Evolutionary conservation across 1,284 basidiomycete species (phyloP).

Genomic region (Waitea zeae): DNA sequence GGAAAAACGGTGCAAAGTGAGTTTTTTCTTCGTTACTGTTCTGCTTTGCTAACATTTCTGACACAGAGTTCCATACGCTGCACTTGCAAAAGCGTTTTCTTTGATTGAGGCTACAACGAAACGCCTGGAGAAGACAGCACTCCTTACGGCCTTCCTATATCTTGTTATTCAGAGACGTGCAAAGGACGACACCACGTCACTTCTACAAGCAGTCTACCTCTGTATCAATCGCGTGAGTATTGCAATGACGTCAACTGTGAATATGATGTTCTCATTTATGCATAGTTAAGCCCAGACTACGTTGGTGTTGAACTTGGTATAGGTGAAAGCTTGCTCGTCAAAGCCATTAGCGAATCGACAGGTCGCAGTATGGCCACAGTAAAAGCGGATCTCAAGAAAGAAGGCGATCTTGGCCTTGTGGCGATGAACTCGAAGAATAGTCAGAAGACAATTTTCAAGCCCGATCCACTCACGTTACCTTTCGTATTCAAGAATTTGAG

Average conservation of each 20-base stretch:
- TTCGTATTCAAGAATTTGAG: constrained; percentile 76
- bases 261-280: constrained; percentile 1
- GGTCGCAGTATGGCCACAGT: constrained; percentile 72
- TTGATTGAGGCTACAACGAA: constrained; percentile 94
- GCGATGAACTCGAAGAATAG: constrained; percentile 89
- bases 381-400: constrained; percentile 85
- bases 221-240: constrained; percentile 84
- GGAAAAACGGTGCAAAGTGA: constrained; percentile 78
- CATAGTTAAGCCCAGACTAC: constrained; percentile 87
- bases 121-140: constrained; percentile 81
- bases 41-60: neutral
- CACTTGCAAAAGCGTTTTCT: constrained; percentile 77
- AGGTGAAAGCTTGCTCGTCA: constrained; percentile 88
- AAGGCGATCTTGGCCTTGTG: constrained; percentile 91
- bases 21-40: constrained; percentile 18
- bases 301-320: constrained; percentile 93
- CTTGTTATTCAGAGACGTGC: constrained; percentile 79
- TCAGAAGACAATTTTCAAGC: constrained; percentile 92
- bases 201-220: constrained; percentile 86
- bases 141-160: constrained; percentile 78
- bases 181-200: constrained; percentile 45
- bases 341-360: constrained; percentile 91
- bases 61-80: constrained; percentile 84
- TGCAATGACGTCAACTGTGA: neutral
- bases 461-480: constrained; percentile 78